phyloP scores from a whole-genome alignment of 768 basidiomycete species.

The Xerocomus brunneocitrinus region DNA sequence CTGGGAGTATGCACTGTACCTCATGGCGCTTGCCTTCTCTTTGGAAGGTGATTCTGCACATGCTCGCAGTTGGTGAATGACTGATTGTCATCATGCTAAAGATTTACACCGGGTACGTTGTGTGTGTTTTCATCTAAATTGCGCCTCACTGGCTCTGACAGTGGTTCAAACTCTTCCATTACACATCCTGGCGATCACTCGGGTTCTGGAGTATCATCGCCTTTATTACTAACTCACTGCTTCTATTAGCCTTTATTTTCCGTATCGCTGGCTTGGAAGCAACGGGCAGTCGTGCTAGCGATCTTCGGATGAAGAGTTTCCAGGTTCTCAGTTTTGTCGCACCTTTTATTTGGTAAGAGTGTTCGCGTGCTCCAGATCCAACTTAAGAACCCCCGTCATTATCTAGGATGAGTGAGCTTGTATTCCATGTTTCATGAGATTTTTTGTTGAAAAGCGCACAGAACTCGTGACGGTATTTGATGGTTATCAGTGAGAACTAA shows the following conservation, averaged over 20 bases:
- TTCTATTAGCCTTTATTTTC: conserved; percentile 69
- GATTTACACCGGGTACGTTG: conserved; percentile 24
- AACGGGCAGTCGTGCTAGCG: conserved; percentile 31
- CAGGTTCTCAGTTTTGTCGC: conserved; percentile 85
- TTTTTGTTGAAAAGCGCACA: conserved; percentile 25
- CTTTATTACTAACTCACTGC: conserved; percentile 66
- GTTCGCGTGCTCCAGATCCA: background rate
- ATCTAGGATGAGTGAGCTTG: conserved; percentile 73
- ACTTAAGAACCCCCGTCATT: background rate
- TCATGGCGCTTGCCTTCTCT: conserved; percentile 71
- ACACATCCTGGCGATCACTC: conserved; percentile 78
- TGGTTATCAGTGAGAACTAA: conserved; percentile 58
- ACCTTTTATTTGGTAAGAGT: conserved; percentile 77
- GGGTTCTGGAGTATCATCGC: conserved; percentile 74
- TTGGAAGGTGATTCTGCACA: conserved; percentile 60
- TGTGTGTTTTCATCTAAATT: background rate
- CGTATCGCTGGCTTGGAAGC: conserved; percentile 55
- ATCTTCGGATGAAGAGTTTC: conserved; percentile 65
- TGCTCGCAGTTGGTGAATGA: conserved; percentile 36
- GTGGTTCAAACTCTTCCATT: conserved; percentile 67
- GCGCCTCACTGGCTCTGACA: conserved; percentile 24
- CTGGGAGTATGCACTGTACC: conserved; percentile 80
- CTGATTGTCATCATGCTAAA: conserved; percentile 11
- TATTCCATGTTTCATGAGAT: background rate
- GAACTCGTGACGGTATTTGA: conserved; percentile 79